Conservation (phyloP, 352 stramenopile genomes). For the Phytophthora uliginosa region DNA sequence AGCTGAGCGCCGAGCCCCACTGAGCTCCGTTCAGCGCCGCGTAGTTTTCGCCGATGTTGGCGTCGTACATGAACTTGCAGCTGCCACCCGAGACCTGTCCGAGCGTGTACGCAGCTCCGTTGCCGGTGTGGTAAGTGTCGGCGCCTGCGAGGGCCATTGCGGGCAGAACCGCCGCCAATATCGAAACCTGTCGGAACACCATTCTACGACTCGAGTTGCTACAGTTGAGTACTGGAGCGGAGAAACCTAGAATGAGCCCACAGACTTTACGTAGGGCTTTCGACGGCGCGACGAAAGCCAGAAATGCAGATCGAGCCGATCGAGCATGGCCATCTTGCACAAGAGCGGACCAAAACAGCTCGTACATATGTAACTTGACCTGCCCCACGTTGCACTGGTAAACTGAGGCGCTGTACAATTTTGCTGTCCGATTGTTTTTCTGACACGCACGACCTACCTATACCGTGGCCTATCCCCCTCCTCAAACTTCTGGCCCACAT, state of each 20-base stretch:
- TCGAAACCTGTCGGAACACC: constrained; percentile 30
- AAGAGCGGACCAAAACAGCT: constrained; percentile 10
- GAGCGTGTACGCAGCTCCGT: constrained; percentile 59
- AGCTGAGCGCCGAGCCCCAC: constrained; percentile 66
- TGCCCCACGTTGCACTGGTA: constrained; percentile 1
- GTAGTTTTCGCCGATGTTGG: constrained; percentile 53
- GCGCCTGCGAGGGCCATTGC: constrained; percentile 18
- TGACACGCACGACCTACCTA: not conserved
- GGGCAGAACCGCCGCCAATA: constrained; percentile 24
- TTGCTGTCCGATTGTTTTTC: constrained; percentile 7
- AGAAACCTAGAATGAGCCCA: constrained; percentile 27
- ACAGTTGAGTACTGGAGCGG: constrained; percentile 20
- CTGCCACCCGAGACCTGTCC: constrained; percentile 46
- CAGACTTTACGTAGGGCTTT: constrained; percentile 8
- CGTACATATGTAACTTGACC: constrained; percentile 3
- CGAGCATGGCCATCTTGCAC: constrained; percentile 28
- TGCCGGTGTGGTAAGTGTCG: constrained; percentile 48
- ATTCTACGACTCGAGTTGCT: not conserved
- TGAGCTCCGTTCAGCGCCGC: constrained; percentile 67
- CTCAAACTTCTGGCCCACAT: constrained; percentile 2
- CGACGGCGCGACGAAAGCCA: constrained; percentile 24
- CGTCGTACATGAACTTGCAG: constrained; percentile 75
- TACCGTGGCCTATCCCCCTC: constrained; percentile 5
- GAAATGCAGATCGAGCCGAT: constrained; percentile 33
- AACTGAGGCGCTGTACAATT: not conserved